phyloP scores from a whole-genome alignment of 495 filamentous ascomycete species.

The Lentithecium fluviatile region DNA sequence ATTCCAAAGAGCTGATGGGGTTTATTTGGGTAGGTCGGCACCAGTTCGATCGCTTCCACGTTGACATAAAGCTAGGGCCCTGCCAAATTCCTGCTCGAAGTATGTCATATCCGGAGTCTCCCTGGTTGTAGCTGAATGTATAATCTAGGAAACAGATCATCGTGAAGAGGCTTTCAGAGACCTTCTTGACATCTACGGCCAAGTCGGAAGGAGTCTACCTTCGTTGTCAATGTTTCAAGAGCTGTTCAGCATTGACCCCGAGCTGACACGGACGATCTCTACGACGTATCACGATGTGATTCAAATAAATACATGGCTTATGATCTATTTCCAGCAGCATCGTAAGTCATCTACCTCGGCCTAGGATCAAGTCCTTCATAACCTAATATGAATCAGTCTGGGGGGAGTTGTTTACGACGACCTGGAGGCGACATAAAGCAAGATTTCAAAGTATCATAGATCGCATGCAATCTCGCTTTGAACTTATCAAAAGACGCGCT shows the following conservation, averaged over 20 bases:
- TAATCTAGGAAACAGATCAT: background rate
- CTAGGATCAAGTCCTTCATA: background rate
- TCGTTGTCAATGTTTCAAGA: constrained; percentile 8
- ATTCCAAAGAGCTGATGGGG: background rate
- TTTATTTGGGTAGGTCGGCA: constrained; percentile 11
- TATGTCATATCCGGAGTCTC: background rate
- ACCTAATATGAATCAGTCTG: background rate
- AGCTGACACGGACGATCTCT: background rate
- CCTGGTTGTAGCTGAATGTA: background rate
- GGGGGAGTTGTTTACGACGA: background rate
- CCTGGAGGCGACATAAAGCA: background rate
- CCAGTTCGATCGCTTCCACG: background rate
- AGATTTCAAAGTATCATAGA: background rate
- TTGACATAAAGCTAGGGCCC: constrained; percentile 2
- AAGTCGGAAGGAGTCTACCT: constrained; percentile 16
- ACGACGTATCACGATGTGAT: constrained; percentile 17
- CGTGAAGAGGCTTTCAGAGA: constrained; percentile 17
- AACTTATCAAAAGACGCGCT: too few species aligned
- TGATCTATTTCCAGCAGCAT: background rate
- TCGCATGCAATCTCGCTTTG: too few species aligned
- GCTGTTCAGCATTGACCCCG: constrained; percentile 1
- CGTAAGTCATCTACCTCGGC: background rate
- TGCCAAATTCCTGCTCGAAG: constrained; percentile 5
- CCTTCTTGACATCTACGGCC: constrained; percentile 8
- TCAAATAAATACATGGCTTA: background rate